phyloP scores from a whole-genome alignment of 441 rosid genomes.

The Aquilaria agallochum region DNA sequence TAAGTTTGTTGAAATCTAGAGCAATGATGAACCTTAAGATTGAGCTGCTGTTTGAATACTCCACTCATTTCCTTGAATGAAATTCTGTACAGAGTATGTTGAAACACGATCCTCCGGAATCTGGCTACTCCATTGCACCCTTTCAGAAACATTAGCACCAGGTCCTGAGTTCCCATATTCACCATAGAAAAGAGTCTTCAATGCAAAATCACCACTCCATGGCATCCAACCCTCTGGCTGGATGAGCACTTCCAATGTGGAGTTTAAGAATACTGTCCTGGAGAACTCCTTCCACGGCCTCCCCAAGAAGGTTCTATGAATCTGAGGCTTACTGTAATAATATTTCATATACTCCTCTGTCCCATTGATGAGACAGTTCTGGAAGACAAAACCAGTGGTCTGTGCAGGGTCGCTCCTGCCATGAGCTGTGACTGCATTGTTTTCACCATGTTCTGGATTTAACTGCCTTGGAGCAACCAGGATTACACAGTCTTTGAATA shows the following conservation, averaged over 20 bases:
- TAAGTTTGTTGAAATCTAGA: too few species aligned
- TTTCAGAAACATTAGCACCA: slow-evolving; percentile 39
- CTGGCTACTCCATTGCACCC: slow-evolving; percentile 77
- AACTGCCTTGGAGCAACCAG: slow-evolving; percentile 54
- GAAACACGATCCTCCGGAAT: slow-evolving; percentile 55
- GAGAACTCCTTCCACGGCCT: slow-evolving; percentile 96
- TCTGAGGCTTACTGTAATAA: slow-evolving; percentile 48
- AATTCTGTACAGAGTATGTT: slow-evolving; percentile 64
- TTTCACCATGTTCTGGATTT: slow-evolving; percentile 64
- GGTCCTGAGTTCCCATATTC: slow-evolving; percentile 70
- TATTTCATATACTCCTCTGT: slow-evolving; percentile 68
- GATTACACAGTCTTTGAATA: slow-evolving; percentile 66
- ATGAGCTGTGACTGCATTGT: slow-evolving; percentile 74
- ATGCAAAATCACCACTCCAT: slow-evolving; percentile 59
- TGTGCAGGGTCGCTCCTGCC: slow-evolving; percentile 88
- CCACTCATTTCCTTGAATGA: slow-evolving; percentile 88
- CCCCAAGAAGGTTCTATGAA: slow-evolving; percentile 70
- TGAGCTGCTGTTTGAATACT: slow-evolving; percentile 42
- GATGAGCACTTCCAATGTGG: slow-evolving; percentile 49
- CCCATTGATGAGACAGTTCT: slow-evolving; percentile 69
- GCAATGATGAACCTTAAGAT: slow-evolving; percentile 6
- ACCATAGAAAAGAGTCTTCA: slow-evolving; percentile 78
- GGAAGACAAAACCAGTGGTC: slow-evolving; percentile 73
- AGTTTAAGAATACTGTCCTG: slow-evolving; percentile 60
- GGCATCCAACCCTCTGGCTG: slow-evolving; percentile 79